phyloP scores from a whole-genome alignment of 2,329 filamentous ascomycete species.

The Aureobasidium sp. region DNA sequence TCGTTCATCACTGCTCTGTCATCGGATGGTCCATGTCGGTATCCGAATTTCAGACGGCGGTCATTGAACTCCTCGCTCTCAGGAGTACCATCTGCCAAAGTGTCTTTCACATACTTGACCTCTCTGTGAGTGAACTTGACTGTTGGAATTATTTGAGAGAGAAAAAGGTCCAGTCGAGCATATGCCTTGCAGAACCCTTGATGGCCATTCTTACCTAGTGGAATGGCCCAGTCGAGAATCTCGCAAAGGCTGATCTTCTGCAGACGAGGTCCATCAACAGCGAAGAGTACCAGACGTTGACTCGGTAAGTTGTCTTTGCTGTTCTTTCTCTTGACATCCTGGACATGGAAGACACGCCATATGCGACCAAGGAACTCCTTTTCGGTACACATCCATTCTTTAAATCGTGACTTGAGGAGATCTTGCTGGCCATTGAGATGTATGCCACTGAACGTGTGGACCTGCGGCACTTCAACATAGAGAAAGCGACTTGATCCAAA shows the following conservation, averaged over 20 bases:
- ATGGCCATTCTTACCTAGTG: constrained; percentile 25
- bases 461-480: constrained; percentile 29
- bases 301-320: constrained; percentile 1
- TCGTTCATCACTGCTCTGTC: constrained; percentile 36
- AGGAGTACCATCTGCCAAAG: constrained; percentile 22
- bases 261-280: constrained; percentile 16
- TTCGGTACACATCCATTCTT: constrained; percentile 26
- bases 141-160: constrained; percentile 32
- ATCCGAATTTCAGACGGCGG: constrained; percentile 18
- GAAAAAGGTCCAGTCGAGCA: constrained; percentile 32
- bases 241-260: constrained; percentile 18
- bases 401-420: constrained; percentile 20
- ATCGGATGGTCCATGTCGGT: background rate
- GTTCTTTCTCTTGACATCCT: constrained; percentile 23
- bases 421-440: constrained; percentile 16
- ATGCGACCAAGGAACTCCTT: constrained; percentile 32
- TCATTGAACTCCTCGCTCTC: constrained; percentile 32
- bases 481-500: constrained; percentile 33
- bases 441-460: constrained; percentile 8
- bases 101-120: constrained; percentile 25
- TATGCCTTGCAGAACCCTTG: constrained; percentile 34
- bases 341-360: constrained; percentile 33
- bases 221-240: constrained; percentile 33
- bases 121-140: constrained; percentile 30
- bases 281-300: constrained; percentile 19